phyloP scores from a whole-genome alignment of 2,329 filamentous ascomycete genomes.

The Cladophialophora psammophila region DNA sequence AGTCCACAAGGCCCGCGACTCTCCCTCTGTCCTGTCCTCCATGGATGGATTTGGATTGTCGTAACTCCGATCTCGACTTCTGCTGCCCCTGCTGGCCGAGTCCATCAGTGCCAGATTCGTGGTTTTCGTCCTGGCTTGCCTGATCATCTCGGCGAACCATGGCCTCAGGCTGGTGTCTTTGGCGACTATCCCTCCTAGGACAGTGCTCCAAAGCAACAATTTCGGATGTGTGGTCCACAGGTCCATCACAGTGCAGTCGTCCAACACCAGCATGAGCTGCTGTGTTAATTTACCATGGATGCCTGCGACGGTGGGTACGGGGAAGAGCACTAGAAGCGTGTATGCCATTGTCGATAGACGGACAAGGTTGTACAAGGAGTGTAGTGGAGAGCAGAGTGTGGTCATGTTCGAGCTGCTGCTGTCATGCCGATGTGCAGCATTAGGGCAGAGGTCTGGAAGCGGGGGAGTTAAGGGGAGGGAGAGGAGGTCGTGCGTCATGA shows the following conservation, averaged over 20 bases:
- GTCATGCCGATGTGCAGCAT: background rate
- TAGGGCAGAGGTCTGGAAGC: background rate
- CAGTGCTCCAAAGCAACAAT: slow-evolving; percentile 47
- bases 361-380: slow-evolving; percentile 45
- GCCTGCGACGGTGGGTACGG: slow-evolving; percentile 47
- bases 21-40: background rate
- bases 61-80: background rate
- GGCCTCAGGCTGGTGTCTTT: background rate
- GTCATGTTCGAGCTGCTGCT: background rate
- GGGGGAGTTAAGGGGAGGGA: background rate
- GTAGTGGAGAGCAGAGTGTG: background rate
- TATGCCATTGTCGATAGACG: slow-evolving; percentile 48
- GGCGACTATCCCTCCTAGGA: slow-evolving; percentile 49
- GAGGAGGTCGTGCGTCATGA: slow-evolving; percentile 21
- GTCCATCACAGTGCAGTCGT: slow-evolving; percentile 33
- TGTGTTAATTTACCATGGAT: slow-evolving; percentile 44
- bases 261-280: slow-evolving; percentile 42
- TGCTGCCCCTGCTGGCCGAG: background rate
- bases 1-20: slow-evolving; percentile 12
- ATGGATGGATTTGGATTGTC: background rate
- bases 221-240: slow-evolving; percentile 42
- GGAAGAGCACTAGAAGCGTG: slow-evolving; percentile 49
- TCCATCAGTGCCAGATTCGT: background rate
- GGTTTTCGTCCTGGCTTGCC: background rate
- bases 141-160: slow-evolving; percentile 18